Conservation (phyloP, 352 stramenopile species). For the Globisporangium barbulae region DNA sequence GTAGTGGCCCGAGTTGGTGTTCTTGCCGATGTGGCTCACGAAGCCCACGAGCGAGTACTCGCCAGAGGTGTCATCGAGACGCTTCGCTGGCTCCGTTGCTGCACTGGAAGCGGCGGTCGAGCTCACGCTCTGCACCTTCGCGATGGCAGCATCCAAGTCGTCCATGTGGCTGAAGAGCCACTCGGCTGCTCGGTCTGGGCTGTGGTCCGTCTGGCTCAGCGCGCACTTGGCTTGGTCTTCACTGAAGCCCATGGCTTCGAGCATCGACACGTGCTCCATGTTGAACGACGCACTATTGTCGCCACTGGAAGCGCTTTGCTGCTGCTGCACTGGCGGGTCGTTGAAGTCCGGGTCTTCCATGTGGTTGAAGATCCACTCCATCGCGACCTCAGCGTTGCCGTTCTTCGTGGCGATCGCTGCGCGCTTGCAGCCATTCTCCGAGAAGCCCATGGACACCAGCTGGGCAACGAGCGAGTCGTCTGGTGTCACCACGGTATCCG, state of each 20-base stretch:
- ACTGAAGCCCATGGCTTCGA: constrained; percentile 88
- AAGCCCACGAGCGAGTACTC: constrained; percentile 97
- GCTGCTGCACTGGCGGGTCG: constrained; percentile 65
- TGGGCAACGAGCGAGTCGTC: constrained; percentile 92
- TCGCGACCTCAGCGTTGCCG: constrained; percentile 90
- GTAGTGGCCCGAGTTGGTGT: constrained; percentile 98
- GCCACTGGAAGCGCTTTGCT: constrained; percentile 5
- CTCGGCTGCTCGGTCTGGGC: constrained; percentile 93
- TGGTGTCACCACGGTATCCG: constrained; percentile 42
- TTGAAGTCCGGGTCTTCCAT: constrained; percentile 98
- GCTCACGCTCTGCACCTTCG: constrained; percentile 28
- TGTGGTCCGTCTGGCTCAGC: constrained; percentile 89
- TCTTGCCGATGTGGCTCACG: constrained; percentile 98
- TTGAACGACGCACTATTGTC: constrained; percentile 72
- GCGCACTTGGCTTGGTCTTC: constrained; percentile 91
- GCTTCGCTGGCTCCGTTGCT: constrained; percentile 22
- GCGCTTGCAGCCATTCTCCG: constrained; percentile 96
- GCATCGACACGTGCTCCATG: constrained; percentile 51
- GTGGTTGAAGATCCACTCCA: constrained; percentile 99
- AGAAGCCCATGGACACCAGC: constrained; percentile 98
- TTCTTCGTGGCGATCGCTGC: constrained; percentile 92
- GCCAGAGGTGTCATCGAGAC: constrained; percentile 55
- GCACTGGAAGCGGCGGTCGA: constrained; percentile 16
- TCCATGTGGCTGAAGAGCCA: constrained; percentile 99
- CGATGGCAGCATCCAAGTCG: constrained; percentile 91